Evolutionary conservation across 73 alveolate species (phyloP).

Genomic region (Paramecium biaurelia): DNA sequence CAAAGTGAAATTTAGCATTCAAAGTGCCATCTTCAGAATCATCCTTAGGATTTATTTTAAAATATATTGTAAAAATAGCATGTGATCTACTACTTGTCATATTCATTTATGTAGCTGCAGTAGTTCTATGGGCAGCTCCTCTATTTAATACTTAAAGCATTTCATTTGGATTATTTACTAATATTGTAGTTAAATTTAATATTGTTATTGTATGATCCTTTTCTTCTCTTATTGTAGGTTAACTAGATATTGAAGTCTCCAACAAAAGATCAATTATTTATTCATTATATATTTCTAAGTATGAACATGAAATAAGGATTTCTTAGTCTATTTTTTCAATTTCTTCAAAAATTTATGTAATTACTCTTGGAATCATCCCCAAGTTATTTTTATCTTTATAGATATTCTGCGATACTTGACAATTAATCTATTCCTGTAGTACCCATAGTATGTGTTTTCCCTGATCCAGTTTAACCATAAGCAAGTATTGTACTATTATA

Average conservation of each 20-base stretch:
- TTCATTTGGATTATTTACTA: conserved; percentile 86
- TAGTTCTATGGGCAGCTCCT: conserved; percentile 91
- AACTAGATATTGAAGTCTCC: conserved; percentile 70
- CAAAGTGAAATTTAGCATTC: conserved; percentile 95
- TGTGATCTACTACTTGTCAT: conserved; percentile 91
- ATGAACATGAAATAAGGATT: conserved; percentile 81
- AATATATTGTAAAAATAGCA: conserved; percentile 92
- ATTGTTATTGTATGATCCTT: conserved; percentile 83
- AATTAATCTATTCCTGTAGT: conserved; percentile 69
- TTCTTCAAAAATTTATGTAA: conserved; percentile 81
- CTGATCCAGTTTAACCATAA: conserved; percentile 98
- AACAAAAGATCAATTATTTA: conserved; percentile 91
- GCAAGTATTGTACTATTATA: conserved; percentile 97
- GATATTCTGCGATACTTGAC: neutral
- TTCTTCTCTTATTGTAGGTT: conserved; percentile 78
- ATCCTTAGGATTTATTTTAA: conserved; percentile 81
- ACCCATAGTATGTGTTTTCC: conserved; percentile 99
- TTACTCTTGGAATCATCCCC: conserved; percentile 95
- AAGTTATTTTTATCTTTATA: conserved; percentile 69
- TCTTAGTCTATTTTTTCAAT: conserved; percentile 82
- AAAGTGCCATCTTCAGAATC: conserved; percentile 77
- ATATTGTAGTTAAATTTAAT: conserved; percentile 79
- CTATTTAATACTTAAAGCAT: conserved; percentile 81
- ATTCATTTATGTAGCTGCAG: conserved; percentile 91
- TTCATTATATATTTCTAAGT: conserved; percentile 97